Base-by-base conservation (phyloP, 805 yeast genomes). In the Metschnikowia kunwiensis region DNA sequence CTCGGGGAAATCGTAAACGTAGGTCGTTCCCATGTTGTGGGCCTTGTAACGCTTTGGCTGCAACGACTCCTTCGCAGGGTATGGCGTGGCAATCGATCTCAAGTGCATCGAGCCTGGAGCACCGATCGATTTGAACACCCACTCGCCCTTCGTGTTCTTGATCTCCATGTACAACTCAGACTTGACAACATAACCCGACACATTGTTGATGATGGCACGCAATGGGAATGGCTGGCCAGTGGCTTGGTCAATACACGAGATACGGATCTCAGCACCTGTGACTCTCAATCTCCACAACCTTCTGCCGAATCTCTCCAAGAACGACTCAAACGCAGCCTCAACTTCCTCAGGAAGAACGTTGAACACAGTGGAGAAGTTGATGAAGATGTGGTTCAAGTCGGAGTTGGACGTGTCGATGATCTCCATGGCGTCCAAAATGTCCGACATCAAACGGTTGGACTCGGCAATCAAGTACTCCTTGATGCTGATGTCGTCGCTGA, bases 1-100 rank as follows among this genome's bases (percentile, higher is more conserved):
- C 61, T 93, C 98, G 35, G 99, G 98, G 93, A 93, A 94, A 65
- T 93, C 99, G 57, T 94, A 93, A 33, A 87, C 96, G 58, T 87
- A 93, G 8, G 98, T 89, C 13, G 99, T 93, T 47, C 98, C 98
- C 89, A 93, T 84, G 54, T 86, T 75, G 65, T 93, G 97, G 33
- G 99, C 99, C 71, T 83, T 86, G 74, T 94, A 94, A 69, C 99
- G 87, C 68, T 93, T 93, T 54, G 97, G 97, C 72, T 93, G 98
- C 56, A 93, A 75, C 70, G 95, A 89, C 68, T 93, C 98, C 73
- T 93, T 93, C 21, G 94, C 95, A 41, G 97, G 95, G 60, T 93
- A 94, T 33, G 97, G 96, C 34, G 97, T 86, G 31, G 89, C 82
- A 56, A 93, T 88, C 28, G 96, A 84, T 66, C 97, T 82, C 71